Percentiles rank a stretch among this genome's conserved stretches.
Evolutionary conservation across 805 yeast genomes (phyloP).

Genomic region (Candida peoriensis): DNA sequence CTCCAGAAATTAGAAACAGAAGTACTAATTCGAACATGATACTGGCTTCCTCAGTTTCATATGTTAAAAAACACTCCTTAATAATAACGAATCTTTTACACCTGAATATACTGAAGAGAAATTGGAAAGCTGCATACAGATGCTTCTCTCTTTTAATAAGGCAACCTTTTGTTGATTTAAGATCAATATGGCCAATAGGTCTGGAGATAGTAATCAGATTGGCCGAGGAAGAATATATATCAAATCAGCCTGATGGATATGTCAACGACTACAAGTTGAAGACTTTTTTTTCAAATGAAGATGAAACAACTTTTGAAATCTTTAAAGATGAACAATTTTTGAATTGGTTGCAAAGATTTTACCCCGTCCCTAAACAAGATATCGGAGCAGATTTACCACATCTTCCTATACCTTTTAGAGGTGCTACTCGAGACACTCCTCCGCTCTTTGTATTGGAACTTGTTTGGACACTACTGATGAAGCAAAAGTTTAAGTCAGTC

Average conservation of each 20-base stretch:
- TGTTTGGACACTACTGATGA: slow-evolving; percentile 20
- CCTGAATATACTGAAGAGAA: slow-evolving; percentile 37
- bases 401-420: slow-evolving; percentile 10
- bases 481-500: slow-evolving; percentile 11
- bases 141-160: slow-evolving; percentile 46
- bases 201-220: slow-evolving; percentile 40
- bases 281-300: slow-evolving; percentile 3
- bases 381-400: background rate
- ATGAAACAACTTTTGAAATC: background rate
- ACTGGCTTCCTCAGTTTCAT: slow-evolving; percentile 1
- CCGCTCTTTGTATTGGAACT: slow-evolving; percentile 12
- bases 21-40: background rate
- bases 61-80: slow-evolving; percentile 8
- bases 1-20: background rate
- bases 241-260: slow-evolving; percentile 3
- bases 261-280: slow-evolving; percentile 10
- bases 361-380: slow-evolving; percentile 1
- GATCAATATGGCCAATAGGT: slow-evolving; percentile 61
- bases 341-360: slow-evolving; percentile 16
- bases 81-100: slow-evolving; percentile 31
- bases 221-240: slow-evolving; percentile 11
- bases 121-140: slow-evolving; percentile 54
- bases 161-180: slow-evolving; percentile 44
- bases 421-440: slow-evolving; percentile 9
- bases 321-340: slow-evolving; percentile 22